These are phyloP conservation scores for Naganishia vaughanmartiniae DNA, from an alignment of 768 basidiomycete species.

Conservation along the genomic window DNA sequence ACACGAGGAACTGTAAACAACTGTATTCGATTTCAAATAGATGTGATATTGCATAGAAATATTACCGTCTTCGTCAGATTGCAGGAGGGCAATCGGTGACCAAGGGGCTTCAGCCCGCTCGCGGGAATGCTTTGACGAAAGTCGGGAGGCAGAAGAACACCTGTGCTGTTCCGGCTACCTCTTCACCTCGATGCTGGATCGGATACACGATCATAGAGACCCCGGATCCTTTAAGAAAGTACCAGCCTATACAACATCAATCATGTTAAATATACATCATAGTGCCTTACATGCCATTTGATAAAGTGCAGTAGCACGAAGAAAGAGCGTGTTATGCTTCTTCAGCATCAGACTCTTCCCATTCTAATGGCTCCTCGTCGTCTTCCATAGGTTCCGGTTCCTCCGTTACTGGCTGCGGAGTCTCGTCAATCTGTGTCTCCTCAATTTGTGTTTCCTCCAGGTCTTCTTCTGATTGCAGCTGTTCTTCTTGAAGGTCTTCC, in stretches of 20 bases:
- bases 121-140: no score
- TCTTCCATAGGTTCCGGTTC: constrained; percentile 16
- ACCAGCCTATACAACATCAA: neutral
- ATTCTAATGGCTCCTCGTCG: constrained; percentile 28
- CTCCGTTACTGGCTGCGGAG: constrained; percentile 14
- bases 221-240: neutral
- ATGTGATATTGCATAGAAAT: neutral
- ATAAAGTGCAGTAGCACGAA: neutral
- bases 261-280: neutral
- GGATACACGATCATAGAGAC: no score
- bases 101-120: no score
- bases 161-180: no score
- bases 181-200: no score
- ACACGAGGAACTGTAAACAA: constrained; percentile 27
- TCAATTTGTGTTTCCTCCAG: constrained; percentile 28
- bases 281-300: neutral
- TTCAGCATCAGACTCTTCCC: constrained; percentile 28
- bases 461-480: constrained; percentile 9
- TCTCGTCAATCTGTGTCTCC: constrained; percentile 12
- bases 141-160: neutral
- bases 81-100: no score
- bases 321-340: neutral
- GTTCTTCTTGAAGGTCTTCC: neutral
- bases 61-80: no score
- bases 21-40: neutral